phyloP scores from a whole-genome alignment of 108 stramenopile genomes.

The Conticribra guillardii region DNA sequence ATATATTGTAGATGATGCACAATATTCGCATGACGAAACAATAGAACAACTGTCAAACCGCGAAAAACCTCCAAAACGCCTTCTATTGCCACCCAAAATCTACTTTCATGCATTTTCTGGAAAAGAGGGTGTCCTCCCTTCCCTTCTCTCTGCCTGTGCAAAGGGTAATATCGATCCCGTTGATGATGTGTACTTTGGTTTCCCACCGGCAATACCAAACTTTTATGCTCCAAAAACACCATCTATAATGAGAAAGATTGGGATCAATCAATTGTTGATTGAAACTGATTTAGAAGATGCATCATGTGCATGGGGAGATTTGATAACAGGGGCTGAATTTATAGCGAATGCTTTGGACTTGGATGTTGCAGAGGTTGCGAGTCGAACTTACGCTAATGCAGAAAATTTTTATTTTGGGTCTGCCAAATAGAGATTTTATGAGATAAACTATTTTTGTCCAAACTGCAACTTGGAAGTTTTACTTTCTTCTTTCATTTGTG shows the following conservation, averaged over 20 bases:
- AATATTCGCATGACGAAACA: neutral
- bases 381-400: conserved; percentile 63
- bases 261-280: conserved; percentile 72
- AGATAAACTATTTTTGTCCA: too few relatives aligned
- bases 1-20: neutral
- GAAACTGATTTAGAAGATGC: conserved; percentile 89
- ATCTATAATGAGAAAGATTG: conserved; percentile 67
- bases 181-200: conserved; percentile 77
- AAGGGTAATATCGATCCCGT: conserved; percentile 35
- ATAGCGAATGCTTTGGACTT: conserved; percentile 61
- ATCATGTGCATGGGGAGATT: conserved; percentile 49
- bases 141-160: conserved; percentile 60
- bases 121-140: conserved; percentile 67
- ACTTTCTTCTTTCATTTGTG: too few relatives aligned
- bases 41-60: conserved; percentile 5
- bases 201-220: conserved; percentile 71
- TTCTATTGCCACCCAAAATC: conserved; percentile 68
- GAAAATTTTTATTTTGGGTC: conserved; percentile 53
- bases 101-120: conserved; percentile 93
- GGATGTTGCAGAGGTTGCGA: conserved; percentile 53
- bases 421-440: too few relatives aligned
- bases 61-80: neutral
- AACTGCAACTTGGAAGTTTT: too few relatives aligned
- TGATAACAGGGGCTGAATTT: conserved; percentile 44
- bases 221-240: conserved; percentile 78